Percentiles rank a stretch among this genome's conserved stretches.
These are phyloP conservation scores for Diplodia scrobiculata DNA, from an alignment of 2,329 filamentous ascomycete genomes.

Conservation along the genomic window DNA sequence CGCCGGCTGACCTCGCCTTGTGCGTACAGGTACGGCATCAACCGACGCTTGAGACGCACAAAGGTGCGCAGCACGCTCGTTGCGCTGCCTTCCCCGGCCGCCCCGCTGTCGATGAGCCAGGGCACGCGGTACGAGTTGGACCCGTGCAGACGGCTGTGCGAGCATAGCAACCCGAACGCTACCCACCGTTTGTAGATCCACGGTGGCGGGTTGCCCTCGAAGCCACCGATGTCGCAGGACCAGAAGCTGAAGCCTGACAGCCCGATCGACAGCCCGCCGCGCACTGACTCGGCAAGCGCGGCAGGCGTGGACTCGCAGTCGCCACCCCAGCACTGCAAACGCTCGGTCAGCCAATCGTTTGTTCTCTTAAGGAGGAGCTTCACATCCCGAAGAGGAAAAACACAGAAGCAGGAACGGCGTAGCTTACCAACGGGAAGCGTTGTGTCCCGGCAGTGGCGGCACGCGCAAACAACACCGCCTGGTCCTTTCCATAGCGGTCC, in stretches of 20 bases:
- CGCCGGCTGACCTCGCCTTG: conserved; percentile 55
- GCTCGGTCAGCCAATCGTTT: conserved; percentile 38
- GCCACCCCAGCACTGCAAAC: conserved; percentile 62
- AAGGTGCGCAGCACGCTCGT: conserved; percentile 59
- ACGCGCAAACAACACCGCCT: conserved; percentile 68
- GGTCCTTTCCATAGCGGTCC: conserved; percentile 52
- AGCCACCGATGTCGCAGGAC: conserved; percentile 71
- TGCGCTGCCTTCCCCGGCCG: conserved; percentile 50
- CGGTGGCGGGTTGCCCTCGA: conserved; percentile 67
- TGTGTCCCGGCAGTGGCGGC: conserved; percentile 69
- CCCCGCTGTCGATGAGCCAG: conserved; percentile 70
- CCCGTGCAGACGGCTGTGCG: conserved; percentile 70
- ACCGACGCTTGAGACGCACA: conserved; percentile 56
- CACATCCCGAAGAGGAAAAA: not conserved
- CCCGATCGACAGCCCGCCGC: conserved; percentile 65
- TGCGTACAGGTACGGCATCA: conserved; percentile 62
- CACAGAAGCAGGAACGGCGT: not conserved
- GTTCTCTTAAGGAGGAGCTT: not conserved
- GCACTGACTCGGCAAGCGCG: conserved; percentile 70
- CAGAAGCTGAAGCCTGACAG: conserved; percentile 68
- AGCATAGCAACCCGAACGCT: conserved; percentile 71
- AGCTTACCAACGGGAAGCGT: conserved; percentile 60
- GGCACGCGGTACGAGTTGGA: conserved; percentile 72
- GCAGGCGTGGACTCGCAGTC: conserved; percentile 74
- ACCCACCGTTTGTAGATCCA: conserved; percentile 79